A percentile compares a stretch with the other conserved stretches of the same genome.
phyloP scores from a whole-genome alignment of 2,329 filamentous ascomycete genomes.

The Massarina eburnea region DNA sequence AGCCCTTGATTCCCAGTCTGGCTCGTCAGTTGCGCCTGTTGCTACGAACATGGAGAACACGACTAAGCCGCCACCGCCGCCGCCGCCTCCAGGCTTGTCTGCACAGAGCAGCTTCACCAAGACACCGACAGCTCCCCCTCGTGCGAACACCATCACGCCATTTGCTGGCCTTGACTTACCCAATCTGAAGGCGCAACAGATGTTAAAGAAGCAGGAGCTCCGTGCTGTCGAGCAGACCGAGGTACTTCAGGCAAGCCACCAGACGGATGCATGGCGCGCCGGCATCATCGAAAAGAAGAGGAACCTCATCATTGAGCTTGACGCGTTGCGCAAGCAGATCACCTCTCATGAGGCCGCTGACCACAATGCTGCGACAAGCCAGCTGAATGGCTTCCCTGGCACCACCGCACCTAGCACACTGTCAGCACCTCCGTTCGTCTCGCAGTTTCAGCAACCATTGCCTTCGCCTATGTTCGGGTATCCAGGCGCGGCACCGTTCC shows the following conservation, averaged over 20 bases:
- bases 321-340: constrained; percentile 39
- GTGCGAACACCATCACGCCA: constrained; percentile 21
- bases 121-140: constrained; percentile 13
- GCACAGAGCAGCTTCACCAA: constrained; percentile 15
- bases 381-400: constrained; percentile 8
- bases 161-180: constrained; percentile 26
- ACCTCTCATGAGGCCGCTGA: constrained; percentile 25
- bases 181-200: constrained; percentile 30
- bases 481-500: constrained; percentile 21
- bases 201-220: constrained; percentile 37
- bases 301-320: constrained; percentile 38
- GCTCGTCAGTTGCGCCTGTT: constrained; percentile 11
- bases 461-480: constrained; percentile 27
- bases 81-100: constrained; percentile 12
- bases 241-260: constrained; percentile 34
- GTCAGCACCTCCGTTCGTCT: constrained; percentile 17
- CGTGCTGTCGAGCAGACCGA: constrained; percentile 40
- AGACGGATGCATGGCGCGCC: constrained; percentile 36
- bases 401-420: constrained; percentile 8
- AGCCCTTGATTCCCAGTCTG: constrained; percentile 18
- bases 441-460: constrained; percentile 29
- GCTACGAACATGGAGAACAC: constrained; percentile 14
- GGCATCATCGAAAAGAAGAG: constrained; percentile 40
- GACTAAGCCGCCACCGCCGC: constrained; percentile 10
- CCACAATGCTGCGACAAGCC: constrained; percentile 8